A percentile compares a stretch with the other conserved stretches of the same genome.
phyloP scores from a whole-genome alignment of 352 stramenopile species.

The Globisporangium paddicum region DNA sequence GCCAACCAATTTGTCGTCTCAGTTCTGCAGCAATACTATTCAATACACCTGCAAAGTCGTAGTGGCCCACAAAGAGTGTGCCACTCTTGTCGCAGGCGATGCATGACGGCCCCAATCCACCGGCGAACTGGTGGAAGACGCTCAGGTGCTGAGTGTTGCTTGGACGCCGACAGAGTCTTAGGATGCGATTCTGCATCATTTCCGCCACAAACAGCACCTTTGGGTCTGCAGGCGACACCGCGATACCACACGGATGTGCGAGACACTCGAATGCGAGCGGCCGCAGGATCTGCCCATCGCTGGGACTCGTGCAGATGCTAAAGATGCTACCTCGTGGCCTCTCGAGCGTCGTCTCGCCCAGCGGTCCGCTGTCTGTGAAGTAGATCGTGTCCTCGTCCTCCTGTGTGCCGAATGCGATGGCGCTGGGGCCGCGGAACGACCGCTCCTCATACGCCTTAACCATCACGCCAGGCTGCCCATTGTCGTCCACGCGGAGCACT shows the following conservation, averaged over 20 bases:
- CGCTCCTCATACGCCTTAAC: constrained; percentile 84
- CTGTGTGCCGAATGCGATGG: too few species aligned
- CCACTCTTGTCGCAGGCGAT: constrained; percentile 57
- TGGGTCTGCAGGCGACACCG: constrained; percentile 22
- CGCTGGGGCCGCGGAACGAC: too few species aligned
- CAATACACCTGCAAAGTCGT: constrained; percentile 68
- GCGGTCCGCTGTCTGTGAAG: constrained; percentile 81
- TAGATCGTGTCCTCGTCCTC: constrained; percentile 61
- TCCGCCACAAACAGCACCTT: constrained; percentile 69
- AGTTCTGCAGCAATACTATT: background rate
- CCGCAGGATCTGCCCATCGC: constrained; percentile 66
- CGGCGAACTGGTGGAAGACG: constrained; percentile 83
- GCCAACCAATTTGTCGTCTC: too few species aligned
- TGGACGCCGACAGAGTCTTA: constrained; percentile 63
- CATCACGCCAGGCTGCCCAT: constrained; percentile 58
- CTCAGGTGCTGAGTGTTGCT: constrained; percentile 64
- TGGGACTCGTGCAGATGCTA: constrained; percentile 58
- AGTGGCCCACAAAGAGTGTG: constrained; percentile 76
- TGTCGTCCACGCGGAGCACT: constrained; percentile 63
- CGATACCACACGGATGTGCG: constrained; percentile 76
- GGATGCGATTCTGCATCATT: constrained; percentile 75
- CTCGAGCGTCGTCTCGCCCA: constrained; percentile 86
- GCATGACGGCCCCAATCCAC: constrained; percentile 73
- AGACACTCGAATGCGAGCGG: constrained; percentile 70
- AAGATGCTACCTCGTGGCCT: constrained; percentile 73